Percentiles rank a stretch among this genome's conserved stretches.
phyloP scores from a whole-genome alignment of 179 eudicot species.

The Patellifolia procumbens region DNA sequence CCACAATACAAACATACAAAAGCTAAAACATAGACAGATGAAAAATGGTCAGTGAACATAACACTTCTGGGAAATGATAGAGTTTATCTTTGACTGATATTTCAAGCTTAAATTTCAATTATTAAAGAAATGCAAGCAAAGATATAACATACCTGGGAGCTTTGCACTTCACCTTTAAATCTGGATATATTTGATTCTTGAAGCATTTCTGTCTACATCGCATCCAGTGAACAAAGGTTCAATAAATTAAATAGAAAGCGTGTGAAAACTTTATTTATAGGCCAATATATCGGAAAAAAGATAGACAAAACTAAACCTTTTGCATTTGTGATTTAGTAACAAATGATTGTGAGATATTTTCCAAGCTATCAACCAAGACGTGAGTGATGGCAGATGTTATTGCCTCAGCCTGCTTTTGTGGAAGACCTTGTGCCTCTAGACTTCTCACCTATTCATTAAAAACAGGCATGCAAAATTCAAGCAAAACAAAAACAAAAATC shows the following conservation, averaged over 20 bases:
- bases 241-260: neutral
- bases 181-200: slow-evolving; percentile 59
- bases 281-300: neutral
- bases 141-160: slow-evolving; percentile 75
- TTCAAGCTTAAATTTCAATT: too few relatives aligned
- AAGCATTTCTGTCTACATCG: slow-evolving; percentile 46
- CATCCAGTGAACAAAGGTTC: neutral
- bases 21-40: neutral
- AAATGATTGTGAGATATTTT: slow-evolving; percentile 56
- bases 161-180: slow-evolving; percentile 68
- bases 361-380: slow-evolving; percentile 71
- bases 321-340: slow-evolving; percentile 72
- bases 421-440: slow-evolving; percentile 78
- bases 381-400: slow-evolving; percentile 70
- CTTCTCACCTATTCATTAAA: slow-evolving; percentile 50
- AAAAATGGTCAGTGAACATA: neutral
- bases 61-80: neutral
- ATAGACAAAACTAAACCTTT: slow-evolving; percentile 32
- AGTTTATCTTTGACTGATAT: neutral
- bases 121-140: too few relatives aligned
- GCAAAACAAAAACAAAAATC: neutral
- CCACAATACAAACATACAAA: neutral
- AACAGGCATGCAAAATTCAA: neutral
- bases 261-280: neutral
- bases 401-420: slow-evolving; percentile 82